These are phyloP conservation scores for Gentiana dahurica DNA, from an alignment of 257 asterid species.

Conservation along the genomic window DNA sequence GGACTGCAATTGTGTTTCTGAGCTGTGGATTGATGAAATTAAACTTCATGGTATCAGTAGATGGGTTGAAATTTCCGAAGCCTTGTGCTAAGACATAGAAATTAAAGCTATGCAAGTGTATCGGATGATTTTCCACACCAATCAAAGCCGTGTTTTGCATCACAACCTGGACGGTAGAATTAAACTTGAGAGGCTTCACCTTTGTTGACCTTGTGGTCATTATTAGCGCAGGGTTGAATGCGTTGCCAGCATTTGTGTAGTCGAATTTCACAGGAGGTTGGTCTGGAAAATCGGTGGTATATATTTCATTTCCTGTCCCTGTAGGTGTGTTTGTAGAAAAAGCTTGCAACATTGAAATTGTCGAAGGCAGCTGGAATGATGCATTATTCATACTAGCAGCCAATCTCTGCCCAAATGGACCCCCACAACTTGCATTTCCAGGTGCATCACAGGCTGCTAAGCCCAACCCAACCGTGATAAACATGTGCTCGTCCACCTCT, in stretches of 20 bases:
- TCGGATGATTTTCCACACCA: slow-evolving; percentile 52
- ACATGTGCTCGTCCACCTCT: slow-evolving; percentile 25
- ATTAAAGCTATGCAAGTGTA: slow-evolving; percentile 61
- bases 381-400: slow-evolving; percentile 55
- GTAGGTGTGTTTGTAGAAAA: slow-evolving; percentile 25
- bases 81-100: slow-evolving; percentile 55
- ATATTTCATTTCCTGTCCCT: slow-evolving; percentile 18
- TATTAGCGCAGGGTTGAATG: slow-evolving; percentile 43
- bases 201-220: slow-evolving; percentile 39
- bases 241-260: slow-evolving; percentile 43
- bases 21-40: slow-evolving; percentile 50
- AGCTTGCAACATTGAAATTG: slow-evolving; percentile 40
- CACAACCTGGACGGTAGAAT: slow-evolving; percentile 44
- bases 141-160: slow-evolving; percentile 54
- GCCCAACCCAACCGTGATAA: slow-evolving; percentile 52
- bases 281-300: slow-evolving; percentile 42
- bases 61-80: slow-evolving; percentile 44
- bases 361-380: slow-evolving; percentile 34
- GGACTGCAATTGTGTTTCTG: slow-evolving; percentile 56
- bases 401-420: slow-evolving; percentile 46
- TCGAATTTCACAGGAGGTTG: slow-evolving; percentile 45
- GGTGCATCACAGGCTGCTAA: slow-evolving; percentile 24
- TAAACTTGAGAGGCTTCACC: slow-evolving; percentile 34
- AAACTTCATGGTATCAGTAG: slow-evolving; percentile 30
- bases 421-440: slow-evolving; percentile 56